These are phyloP conservation scores for Radiomyces spectabilis DNA, from an alignment of 192 early-diverging fungal species.

Conservation along the genomic window DNA sequence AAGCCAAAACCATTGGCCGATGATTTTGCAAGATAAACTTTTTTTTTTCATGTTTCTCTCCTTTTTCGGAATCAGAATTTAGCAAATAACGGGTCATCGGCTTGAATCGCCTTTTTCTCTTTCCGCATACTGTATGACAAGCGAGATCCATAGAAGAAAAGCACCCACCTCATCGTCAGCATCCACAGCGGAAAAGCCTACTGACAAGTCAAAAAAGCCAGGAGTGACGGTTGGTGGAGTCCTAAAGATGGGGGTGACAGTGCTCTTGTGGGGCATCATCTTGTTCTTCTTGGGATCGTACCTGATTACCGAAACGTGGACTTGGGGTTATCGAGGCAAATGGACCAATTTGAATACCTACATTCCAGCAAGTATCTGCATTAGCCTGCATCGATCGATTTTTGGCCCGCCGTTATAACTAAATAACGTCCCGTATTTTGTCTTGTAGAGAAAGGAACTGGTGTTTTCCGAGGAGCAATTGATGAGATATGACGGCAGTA, in stretches of 20 bases:
- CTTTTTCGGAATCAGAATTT: no score
- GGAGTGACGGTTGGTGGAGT: no score
- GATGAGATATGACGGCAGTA: slow-evolving; percentile 75
- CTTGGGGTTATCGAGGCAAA: slow-evolving; percentile 67
- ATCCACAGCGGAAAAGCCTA: no score
- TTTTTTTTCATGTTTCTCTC: no score
- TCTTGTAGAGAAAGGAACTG: slow-evolving; percentile 36
- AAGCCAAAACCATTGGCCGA: no score
- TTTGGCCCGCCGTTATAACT: neutral
- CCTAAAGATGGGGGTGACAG: slow-evolving; percentile 2
- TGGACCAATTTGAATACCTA: slow-evolving; percentile 65
- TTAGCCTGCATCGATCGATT: neutral
- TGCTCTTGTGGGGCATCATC: slow-evolving; percentile 16
- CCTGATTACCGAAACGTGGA: slow-evolving; percentile 67
- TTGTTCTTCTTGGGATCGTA: slow-evolving; percentile 50
- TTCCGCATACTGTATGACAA: no score
- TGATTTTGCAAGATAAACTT: no score
- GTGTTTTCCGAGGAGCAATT: slow-evolving; percentile 76
- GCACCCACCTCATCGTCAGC: no score
- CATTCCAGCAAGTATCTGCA: slow-evolving; percentile 52
- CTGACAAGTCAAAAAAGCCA: no score
- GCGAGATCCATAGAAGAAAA: no score
- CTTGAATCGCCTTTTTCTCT: no score
- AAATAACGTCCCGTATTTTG: neutral
- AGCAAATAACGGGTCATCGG: no score